A percentile compares a stretch with the other conserved stretches of the same genome.
Evolutionary conservation across 768 basidiomycete genomes (phyloP).

Genomic region (Termitomyces sp.): DNA sequence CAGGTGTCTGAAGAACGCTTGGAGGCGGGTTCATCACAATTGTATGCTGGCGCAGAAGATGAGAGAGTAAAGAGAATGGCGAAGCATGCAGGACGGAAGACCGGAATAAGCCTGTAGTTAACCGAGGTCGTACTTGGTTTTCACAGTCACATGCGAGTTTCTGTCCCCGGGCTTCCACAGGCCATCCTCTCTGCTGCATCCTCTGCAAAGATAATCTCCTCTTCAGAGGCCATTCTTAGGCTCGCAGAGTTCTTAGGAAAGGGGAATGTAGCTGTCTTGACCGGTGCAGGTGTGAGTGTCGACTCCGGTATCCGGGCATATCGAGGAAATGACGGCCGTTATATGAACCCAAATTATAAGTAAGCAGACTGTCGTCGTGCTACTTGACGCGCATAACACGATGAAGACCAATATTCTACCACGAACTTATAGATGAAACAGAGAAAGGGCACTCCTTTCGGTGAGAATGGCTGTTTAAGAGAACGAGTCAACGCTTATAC

Average conservation of each 20-base stretch:
- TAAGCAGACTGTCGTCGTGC: slow-evolving; percentile 29
- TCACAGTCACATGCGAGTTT: slow-evolving; percentile 69
- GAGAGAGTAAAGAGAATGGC: neutral
- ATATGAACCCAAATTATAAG: slow-evolving; percentile 91
- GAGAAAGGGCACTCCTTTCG: slow-evolving; percentile 68
- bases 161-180: slow-evolving; percentile 73
- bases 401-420: slow-evolving; percentile 70
- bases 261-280: slow-evolving; percentile 75
- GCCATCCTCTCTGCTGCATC: slow-evolving; percentile 48
- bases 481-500: neutral
- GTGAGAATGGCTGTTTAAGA: slow-evolving; percentile 32
- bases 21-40: slow-evolving; percentile 37
- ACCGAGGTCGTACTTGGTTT: slow-evolving; percentile 22
- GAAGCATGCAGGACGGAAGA: slow-evolving; percentile 8
- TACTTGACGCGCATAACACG: slow-evolving; percentile 8
- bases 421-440: slow-evolving; percentile 77
- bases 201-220: slow-evolving; percentile 36
- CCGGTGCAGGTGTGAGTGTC: slow-evolving; percentile 93
- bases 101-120: slow-evolving; percentile 11
- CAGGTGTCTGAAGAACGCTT: slow-evolving; percentile 65
- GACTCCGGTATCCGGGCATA: slow-evolving; percentile 97
- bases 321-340: slow-evolving; percentile 80
- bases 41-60: neutral
- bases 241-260: slow-evolving; percentile 63
- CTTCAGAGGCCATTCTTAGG: slow-evolving; percentile 55